Evolutionary conservation across 108 stramenopile genomes (phyloP).

Genomic region (Skeletonema marinoi): DNA sequence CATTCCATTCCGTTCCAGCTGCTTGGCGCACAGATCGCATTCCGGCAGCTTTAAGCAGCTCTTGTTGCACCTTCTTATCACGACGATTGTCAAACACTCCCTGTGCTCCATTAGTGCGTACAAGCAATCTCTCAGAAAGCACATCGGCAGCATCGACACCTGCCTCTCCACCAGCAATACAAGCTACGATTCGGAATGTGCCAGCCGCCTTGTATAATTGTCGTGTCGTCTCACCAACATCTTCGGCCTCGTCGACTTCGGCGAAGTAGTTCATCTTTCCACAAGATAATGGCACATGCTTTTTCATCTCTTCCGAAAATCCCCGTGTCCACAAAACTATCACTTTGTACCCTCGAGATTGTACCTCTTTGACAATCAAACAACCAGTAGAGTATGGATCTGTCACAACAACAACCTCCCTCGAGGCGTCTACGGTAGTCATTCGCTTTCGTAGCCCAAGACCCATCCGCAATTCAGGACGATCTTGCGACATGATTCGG

Average conservation of each 20-base stretch:
- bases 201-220: slow-evolving; percentile 62
- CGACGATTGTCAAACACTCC: slow-evolving; percentile 76
- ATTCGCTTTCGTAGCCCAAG: slow-evolving; percentile 60
- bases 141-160: slow-evolving; percentile 86
- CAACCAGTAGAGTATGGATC: slow-evolving; percentile 95
- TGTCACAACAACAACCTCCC: slow-evolving; percentile 85
- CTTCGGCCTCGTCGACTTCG: slow-evolving; percentile 61
- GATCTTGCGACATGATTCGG: slow-evolving; percentile 73
- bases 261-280: slow-evolving; percentile 50
- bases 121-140: slow-evolving; percentile 73
- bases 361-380: slow-evolving; percentile 71
- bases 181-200: slow-evolving; percentile 69
- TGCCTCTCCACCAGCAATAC: slow-evolving; percentile 82
- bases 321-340: slow-evolving; percentile 79
- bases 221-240: slow-evolving; percentile 54
- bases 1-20: slow-evolving; percentile 42
- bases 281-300: slow-evolving; percentile 69
- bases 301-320: slow-evolving; percentile 72
- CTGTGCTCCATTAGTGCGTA: slow-evolving; percentile 83
- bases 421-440: slow-evolving; percentile 78
- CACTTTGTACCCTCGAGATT: slow-evolving; percentile 73
- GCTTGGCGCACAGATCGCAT: slow-evolving; percentile 88
- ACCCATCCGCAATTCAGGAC: slow-evolving; percentile 65
- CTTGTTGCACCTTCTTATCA: slow-evolving; percentile 94
- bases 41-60: slow-evolving; percentile 76